phyloP scores from a whole-genome alignment of 2,329 filamentous ascomycete genomes.

The Metarhizium brunneum region DNA sequence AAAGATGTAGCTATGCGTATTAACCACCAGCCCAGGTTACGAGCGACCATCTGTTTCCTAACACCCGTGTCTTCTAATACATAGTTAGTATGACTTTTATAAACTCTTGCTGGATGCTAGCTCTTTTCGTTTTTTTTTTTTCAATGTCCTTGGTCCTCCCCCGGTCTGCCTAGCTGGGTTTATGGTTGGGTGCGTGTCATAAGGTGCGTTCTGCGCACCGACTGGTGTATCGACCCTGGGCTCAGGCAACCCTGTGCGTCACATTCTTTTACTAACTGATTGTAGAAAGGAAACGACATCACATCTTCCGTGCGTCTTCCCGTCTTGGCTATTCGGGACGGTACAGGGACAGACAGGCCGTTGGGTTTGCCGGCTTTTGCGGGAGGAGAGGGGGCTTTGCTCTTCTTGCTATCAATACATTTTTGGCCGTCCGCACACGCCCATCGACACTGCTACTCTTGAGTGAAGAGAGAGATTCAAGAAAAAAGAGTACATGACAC shows the following conservation, averaged over 20 bases:
- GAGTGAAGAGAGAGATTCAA: background rate
- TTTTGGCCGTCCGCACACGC: no score
- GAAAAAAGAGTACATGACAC: background rate
- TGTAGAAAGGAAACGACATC: background rate
- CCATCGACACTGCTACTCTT: no score
- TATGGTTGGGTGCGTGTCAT: background rate
- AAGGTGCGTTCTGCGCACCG: background rate
- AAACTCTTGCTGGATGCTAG: no score
- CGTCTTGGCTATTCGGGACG: background rate
- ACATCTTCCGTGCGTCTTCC: background rate
- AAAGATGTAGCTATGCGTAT: no score
- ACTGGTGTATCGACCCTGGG: background rate
- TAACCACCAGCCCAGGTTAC: no score
- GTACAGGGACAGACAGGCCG: background rate
- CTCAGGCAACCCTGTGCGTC: background rate
- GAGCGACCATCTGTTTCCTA: no score
- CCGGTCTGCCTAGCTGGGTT: background rate
- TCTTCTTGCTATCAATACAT: no score
- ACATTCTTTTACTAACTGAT: background rate
- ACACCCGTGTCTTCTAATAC: no score
- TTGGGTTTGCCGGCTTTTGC: background rate
- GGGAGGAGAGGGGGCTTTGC: no score
- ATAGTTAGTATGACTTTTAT: no score
- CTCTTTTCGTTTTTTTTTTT: no score
- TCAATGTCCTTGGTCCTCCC: no score